Evolutionary conservation across 1,139 yeast genomes (phyloP), one percentile per base, ranked within the genome.

Genomic region (Geotrichum europaeum): DNA sequence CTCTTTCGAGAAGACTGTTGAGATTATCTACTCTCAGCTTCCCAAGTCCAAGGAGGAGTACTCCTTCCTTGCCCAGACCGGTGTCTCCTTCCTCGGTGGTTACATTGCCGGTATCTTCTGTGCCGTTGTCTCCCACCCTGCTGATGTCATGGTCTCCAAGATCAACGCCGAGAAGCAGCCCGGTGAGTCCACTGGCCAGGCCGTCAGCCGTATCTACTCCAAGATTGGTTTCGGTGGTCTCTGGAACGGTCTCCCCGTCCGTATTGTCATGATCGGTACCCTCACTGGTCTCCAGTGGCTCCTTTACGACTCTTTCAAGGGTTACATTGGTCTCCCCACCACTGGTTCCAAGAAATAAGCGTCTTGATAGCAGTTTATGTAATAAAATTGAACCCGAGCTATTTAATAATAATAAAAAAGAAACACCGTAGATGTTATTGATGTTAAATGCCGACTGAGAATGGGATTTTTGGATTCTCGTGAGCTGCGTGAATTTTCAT

Each of bases 231-330:
- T 92, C 73, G 78, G 73, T 47, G 98, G 98, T 36, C 81, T 92
- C 65, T 92, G 97, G 98, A 89, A 89, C 73, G 98, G 98, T 60
- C 83, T 92, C 67, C 89, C 92, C 32, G 94, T 91, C 65, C 88
- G 98, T 83, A 91, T 92, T 68, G 84, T 90, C 65, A 92, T 92
- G 98, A 84, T 92, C 74, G 97, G 97, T 79, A 91, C 98, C 43
- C 83, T 92, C 76, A 92, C 98, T 53, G 97, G 97, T 65, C 84
- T 88, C 82, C 98, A 92, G 80, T 92, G 97, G 97, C 82, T 92
- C 73, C 82, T 92, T 65, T 92, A 92, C 78, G 98, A 92, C 76
- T 87, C 96, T 15, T 92, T 92, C 81, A 92, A 92, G 79, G 95
- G 89, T 34, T 83, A 83, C 69, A 84, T 89, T 64, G 98, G 97